phyloP scores from a whole-genome alignment of 2,329 filamentous ascomycete species.

The Trichoderma aggressivum region DNA sequence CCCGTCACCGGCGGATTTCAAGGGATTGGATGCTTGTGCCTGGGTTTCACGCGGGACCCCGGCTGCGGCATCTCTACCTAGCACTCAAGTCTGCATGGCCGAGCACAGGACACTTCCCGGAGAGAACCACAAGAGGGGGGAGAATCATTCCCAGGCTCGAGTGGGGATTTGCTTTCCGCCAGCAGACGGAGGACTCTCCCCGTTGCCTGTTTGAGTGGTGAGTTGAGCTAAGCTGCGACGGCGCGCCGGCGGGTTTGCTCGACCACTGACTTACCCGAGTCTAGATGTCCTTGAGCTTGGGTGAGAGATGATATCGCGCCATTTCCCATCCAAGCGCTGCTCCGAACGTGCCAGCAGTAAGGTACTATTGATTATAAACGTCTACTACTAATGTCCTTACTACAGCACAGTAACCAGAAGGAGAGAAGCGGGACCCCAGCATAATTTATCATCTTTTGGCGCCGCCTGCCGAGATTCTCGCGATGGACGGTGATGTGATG shows the following conservation, averaged over 20 bases:
- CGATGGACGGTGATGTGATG: neutral
- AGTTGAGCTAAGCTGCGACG: neutral
- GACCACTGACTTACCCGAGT: neutral
- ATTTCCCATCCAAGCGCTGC: conserved; percentile 3
- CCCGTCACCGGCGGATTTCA: neutral
- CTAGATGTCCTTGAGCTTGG: neutral
- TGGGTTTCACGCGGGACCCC: conserved; percentile 15
- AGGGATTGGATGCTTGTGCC: conserved; percentile 7
- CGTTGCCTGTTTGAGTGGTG: conserved; percentile 7
- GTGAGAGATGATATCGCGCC: neutral
- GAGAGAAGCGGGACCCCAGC: neutral
- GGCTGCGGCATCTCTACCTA: neutral
- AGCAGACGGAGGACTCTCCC: conserved; percentile 3
- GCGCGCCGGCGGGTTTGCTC: neutral
- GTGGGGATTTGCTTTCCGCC: neutral
- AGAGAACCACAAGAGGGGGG: neutral
- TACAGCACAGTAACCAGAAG: neutral
- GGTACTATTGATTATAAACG: neutral
- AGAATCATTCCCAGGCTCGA: neutral
- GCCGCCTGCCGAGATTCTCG: neutral
- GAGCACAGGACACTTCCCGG: neutral
- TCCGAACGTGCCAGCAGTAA: neutral
- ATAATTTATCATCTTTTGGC: neutral
- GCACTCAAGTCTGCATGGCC: neutral
- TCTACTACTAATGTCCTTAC: neutral